A percentile compares a stretch with the other conserved stretches of the same genome.
phyloP scores from a whole-genome alignment of 148 eudicot species.

The Rhododendron ferrugineum region DNA sequence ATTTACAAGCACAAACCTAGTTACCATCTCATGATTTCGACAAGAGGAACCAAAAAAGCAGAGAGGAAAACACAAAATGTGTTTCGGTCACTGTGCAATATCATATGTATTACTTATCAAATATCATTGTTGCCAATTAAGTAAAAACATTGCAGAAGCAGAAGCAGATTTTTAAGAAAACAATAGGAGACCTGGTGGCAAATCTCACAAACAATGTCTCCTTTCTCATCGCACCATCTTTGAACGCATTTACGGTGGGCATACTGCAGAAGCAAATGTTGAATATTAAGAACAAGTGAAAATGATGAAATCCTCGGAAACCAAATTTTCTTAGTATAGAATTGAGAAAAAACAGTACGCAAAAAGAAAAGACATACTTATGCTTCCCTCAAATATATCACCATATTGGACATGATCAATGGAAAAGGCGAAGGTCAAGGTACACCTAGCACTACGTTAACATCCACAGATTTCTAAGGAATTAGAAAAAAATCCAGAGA shows the following conservation, averaged over 20 bases:
- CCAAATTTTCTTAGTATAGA: neutral
- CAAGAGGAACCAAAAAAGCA: neutral
- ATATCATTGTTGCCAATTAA: neutral
- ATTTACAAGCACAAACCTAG: constrained; percentile 8
- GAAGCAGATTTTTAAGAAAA: neutral
- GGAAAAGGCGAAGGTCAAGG: neutral
- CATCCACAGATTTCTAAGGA: neutral
- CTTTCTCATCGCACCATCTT: constrained; percentile 87
- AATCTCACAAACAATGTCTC: constrained; percentile 69
- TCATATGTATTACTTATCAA: neutral
- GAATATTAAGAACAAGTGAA: neutral
- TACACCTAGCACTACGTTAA: neutral
- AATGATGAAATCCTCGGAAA: neutral
- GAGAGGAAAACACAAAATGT: neutral
- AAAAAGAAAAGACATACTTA: neutral
- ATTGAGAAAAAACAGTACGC: neutral
- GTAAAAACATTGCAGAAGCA: neutral
- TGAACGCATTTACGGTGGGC: constrained; percentile 81
- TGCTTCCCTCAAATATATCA: neutral
- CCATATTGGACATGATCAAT: neutral
- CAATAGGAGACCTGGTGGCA: constrained; percentile 53
- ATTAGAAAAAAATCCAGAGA: neutral
- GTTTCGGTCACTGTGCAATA: neutral
- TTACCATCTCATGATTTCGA: neutral
- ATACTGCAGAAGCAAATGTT: constrained; percentile 41